phyloP scores from a whole-genome alignment of 2,329 filamentous ascomycete species.

The Fusarium continuum region DNA sequence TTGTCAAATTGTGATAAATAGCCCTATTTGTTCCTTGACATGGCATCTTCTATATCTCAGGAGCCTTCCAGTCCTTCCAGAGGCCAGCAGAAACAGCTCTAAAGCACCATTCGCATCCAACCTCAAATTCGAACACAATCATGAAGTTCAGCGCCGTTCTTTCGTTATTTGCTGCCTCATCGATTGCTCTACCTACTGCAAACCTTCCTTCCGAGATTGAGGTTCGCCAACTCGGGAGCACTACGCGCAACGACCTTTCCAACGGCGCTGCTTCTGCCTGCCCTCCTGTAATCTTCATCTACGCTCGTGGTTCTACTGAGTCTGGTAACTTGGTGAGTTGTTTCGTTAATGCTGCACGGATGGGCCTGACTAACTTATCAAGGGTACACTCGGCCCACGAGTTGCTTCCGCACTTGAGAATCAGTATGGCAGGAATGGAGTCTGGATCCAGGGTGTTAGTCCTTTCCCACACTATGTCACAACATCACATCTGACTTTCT shows the following conservation, averaged over 20 bases:
- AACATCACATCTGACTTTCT: rapidly evolving
- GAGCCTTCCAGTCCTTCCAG: background rate
- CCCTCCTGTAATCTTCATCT: constrained; percentile 51
- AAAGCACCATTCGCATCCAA: too few species aligned
- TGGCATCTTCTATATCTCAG: background rate
- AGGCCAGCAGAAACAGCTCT: background rate
- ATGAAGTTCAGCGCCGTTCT: constrained; percentile 29
- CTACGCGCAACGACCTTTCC: constrained; percentile 44
- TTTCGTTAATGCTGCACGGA: rapidly evolving
- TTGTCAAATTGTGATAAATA: constrained; percentile 4
- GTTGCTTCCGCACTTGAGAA: constrained; percentile 44
- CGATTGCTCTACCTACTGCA: constrained; percentile 11
- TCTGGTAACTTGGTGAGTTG: constrained; percentile 49
- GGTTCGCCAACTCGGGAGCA: constrained; percentile 24
- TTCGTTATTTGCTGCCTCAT: constrained; percentile 19
- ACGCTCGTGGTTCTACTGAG: constrained; percentile 51
- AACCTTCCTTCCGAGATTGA: background rate
- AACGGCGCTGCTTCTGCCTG: constrained; percentile 44
- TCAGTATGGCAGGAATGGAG: constrained; percentile 32
- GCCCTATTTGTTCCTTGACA: background rate
- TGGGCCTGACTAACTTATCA: rapidly evolving
- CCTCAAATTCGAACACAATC: background rate
- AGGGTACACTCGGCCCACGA: constrained; percentile 46
- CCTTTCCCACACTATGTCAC: rapidly evolving
- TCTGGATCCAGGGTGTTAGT: constrained; percentile 56